Evolutionary conservation across 176 grass and related monocot genomes (phyloP).

Genomic region (Pontederia paniculata): DNA sequence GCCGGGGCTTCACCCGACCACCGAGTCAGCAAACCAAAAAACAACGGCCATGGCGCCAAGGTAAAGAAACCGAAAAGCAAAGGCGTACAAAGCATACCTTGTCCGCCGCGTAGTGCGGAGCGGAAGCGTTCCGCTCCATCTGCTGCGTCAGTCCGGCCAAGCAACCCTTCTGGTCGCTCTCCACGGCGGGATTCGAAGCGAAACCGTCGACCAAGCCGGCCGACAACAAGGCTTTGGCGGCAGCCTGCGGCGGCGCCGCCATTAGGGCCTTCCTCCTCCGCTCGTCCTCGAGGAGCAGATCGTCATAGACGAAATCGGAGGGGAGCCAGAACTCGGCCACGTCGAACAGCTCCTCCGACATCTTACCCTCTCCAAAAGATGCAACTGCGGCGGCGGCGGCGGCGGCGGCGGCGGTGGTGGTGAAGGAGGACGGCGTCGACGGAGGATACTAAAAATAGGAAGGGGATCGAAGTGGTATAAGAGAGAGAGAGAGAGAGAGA

Average conservation of each 20-base stretch:
- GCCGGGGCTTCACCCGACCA: not conserved
- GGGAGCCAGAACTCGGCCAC: not conserved
- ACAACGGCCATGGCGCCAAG: too few relatives aligned
- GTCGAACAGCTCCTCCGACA: not conserved
- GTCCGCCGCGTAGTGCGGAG: not conserved
- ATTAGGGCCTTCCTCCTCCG: too few relatives aligned
- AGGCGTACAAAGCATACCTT: not conserved
- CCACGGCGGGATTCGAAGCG: not conserved
- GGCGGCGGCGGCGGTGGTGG: not conserved
- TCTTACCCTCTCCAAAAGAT: not conserved
- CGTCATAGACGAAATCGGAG: constrained; percentile 1
- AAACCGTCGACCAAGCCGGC: too few relatives aligned
- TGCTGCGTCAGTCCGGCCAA: not conserved
- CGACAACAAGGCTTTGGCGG: too few relatives aligned
- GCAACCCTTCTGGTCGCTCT: not conserved
- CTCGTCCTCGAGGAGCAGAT: not conserved
- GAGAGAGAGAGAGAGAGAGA: too few relatives aligned
- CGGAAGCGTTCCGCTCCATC: not conserved
- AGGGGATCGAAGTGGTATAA: too few relatives aligned
- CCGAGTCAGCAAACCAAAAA: not conserved
- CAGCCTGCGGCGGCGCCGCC: not conserved
- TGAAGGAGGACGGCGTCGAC: too few relatives aligned
- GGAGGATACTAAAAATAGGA: too few relatives aligned
- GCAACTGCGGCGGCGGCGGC: not conserved
- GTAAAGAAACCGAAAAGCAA: not conserved